Evolutionary conservation across 2,329 filamentous ascomycete genomes (phyloP).

Genomic region (Hymenoscyphus fructigenus): DNA sequence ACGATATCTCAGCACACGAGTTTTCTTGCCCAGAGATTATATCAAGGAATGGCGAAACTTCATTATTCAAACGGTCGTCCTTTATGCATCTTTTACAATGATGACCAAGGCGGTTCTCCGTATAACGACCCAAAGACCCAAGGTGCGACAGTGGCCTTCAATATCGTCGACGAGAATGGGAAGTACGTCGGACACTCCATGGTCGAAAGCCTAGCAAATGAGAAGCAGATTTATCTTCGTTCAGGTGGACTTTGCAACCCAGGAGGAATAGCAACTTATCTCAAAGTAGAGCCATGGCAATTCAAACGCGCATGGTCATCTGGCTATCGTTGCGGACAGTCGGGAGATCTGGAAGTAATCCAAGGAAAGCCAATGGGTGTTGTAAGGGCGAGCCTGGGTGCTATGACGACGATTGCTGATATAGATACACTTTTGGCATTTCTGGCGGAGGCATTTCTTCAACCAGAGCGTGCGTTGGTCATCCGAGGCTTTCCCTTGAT

Average conservation of each 20-base stretch:
- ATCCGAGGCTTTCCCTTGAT: background rate
- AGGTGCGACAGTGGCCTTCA: constrained; percentile 82
- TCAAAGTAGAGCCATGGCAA: constrained; percentile 74
- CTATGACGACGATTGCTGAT: constrained; percentile 80
- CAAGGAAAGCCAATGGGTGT: constrained; percentile 84
- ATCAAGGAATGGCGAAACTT: constrained; percentile 56
- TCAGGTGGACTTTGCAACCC: constrained; percentile 91
- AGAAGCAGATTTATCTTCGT: constrained; percentile 80
- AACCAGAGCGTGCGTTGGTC: background rate
- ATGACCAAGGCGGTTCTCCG: constrained; percentile 35
- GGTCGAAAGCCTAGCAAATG: constrained; percentile 77
- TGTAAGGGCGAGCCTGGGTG: constrained; percentile 79
- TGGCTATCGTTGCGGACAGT: constrained; percentile 79
- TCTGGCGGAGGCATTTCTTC: constrained; percentile 50
- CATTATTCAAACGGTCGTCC: constrained; percentile 60
- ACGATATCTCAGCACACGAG: constrained; percentile 69
- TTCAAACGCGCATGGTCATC: constrained; percentile 80
- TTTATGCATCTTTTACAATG: constrained; percentile 35
- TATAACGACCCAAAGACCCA: constrained; percentile 35
- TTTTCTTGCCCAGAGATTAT: constrained; percentile 59
- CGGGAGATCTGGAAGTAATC: constrained; percentile 67
- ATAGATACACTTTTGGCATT: constrained; percentile 71
- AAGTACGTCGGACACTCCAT: constrained; percentile 76
- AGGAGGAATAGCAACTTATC: constrained; percentile 72
- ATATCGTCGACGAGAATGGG: constrained; percentile 67